Conservation (phyloP, 2,329 filamentous ascomycete genomes). For the Thielaviopsis punctulata region DNA sequence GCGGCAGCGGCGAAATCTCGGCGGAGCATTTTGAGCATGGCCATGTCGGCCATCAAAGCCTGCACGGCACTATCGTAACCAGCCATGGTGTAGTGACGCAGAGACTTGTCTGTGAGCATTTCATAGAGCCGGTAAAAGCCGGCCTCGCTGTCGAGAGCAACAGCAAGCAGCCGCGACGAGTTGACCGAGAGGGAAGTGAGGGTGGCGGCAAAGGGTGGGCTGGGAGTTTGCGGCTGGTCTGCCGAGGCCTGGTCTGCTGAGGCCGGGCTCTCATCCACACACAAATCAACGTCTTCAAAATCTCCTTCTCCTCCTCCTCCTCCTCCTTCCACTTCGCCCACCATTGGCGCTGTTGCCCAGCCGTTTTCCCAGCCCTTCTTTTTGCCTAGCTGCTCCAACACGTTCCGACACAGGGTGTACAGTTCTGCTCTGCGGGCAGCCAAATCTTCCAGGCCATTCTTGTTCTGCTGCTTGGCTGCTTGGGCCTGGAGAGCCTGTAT, state of each 20-base stretch:
- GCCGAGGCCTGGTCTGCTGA: neutral
- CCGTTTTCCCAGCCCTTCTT: slow-evolving; percentile 59
- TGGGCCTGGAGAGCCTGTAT: slow-evolving; percentile 23
- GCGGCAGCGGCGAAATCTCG: slow-evolving; percentile 59
- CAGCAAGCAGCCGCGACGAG: slow-evolving; percentile 37
- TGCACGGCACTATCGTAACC: slow-evolving; percentile 64
- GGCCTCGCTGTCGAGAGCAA: slow-evolving; percentile 42
- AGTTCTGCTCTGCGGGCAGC: slow-evolving; percentile 72
- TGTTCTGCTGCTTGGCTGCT: slow-evolving; percentile 30
- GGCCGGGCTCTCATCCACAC: slow-evolving; percentile 22
- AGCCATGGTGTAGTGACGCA: slow-evolving; percentile 68
- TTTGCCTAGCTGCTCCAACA: slow-evolving; percentile 58
- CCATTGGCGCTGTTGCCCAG: slow-evolving; percentile 45
- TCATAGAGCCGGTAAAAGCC: slow-evolving; percentile 54
- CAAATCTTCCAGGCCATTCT: slow-evolving; percentile 59
- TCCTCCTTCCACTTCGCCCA: slow-evolving; percentile 25
- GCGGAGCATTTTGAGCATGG: slow-evolving; percentile 62
- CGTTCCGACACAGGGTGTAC: slow-evolving; percentile 59
- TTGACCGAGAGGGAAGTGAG: slow-evolving; percentile 24
- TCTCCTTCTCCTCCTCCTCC: slow-evolving; percentile 25
- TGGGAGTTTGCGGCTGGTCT: neutral
- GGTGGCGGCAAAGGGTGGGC: slow-evolving; percentile 1
- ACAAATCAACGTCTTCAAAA: slow-evolving; percentile 42
- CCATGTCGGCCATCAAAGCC: slow-evolving; percentile 66
- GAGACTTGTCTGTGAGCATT: slow-evolving; percentile 65